Percentiles rank a stretch among this genome's conserved stretches.
Evolutionary conservation across 768 basidiomycete genomes (phyloP).

Genomic region (Agaricus bisporus): DNA sequence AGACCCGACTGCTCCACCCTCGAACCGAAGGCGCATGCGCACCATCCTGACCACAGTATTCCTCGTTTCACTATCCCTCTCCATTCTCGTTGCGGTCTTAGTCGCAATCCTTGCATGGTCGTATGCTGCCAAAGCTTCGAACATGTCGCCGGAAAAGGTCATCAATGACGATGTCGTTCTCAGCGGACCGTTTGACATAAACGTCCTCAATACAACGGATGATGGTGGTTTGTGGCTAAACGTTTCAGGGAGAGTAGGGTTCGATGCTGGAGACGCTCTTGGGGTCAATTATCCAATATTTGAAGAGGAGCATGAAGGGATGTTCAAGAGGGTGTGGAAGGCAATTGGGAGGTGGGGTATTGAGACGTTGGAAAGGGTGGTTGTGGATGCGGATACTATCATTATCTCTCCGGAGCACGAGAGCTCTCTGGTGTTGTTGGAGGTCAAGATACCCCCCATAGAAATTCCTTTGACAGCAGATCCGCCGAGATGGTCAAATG

Average conservation of each 20-base stretch:
- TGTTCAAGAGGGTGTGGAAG: constrained; percentile 52
- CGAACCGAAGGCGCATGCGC: constrained; percentile 26
- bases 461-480: constrained; percentile 51
- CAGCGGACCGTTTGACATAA: constrained; percentile 53
- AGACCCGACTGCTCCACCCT: constrained; percentile 14
- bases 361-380: constrained; percentile 44
- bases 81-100: constrained; percentile 36
- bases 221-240: constrained; percentile 55
- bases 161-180: constrained; percentile 49
- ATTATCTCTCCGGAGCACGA: constrained; percentile 40
- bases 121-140: constrained; percentile 52
- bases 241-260: constrained; percentile 50
- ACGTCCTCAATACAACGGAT: constrained; percentile 55
- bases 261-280: constrained; percentile 61
- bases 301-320: constrained; percentile 27
- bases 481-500: constrained; percentile 38
- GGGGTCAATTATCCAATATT: constrained; percentile 40
- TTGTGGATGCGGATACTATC: constrained; percentile 49
- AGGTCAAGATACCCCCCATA: constrained; percentile 41
- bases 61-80: constrained; percentile 46
- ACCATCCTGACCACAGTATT: constrained; percentile 45
- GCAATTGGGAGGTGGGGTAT: constrained; percentile 65
- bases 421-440: constrained; percentile 34
- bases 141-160: constrained; percentile 51
- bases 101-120: constrained; percentile 56